Conservation (phyloP, 495 filamentous ascomycete species). For the Daldinia vernicosa region DNA sequence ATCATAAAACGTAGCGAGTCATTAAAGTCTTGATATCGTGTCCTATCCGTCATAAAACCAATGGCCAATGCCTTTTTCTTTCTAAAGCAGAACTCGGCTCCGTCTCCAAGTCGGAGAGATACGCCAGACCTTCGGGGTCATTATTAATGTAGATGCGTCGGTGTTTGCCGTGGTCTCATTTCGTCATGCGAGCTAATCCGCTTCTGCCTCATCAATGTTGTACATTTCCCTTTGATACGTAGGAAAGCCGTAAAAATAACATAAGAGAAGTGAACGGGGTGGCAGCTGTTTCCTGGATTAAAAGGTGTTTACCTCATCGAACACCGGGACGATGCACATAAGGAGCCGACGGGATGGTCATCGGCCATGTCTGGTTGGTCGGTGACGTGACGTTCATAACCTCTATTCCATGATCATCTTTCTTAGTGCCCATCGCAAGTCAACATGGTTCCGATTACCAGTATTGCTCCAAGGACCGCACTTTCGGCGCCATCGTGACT, state of each 20-base stretch:
- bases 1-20: slow-evolving; percentile 35
- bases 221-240: slow-evolving; percentile 22
- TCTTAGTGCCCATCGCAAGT: slow-evolving; percentile 60
- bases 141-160: slow-evolving; percentile 27
- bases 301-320: slow-evolving; percentile 34
- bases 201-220: slow-evolving; percentile 33
- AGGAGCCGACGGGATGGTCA: slow-evolving; percentile 27
- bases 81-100: slow-evolving; percentile 2
- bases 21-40: slow-evolving; percentile 24
- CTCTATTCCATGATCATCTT: slow-evolving; percentile 52
- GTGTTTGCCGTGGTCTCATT: slow-evolving; percentile 15
- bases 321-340: slow-evolving; percentile 29
- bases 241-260: slow-evolving; percentile 33
- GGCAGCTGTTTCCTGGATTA: slow-evolving; percentile 19
- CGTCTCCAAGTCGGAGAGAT: slow-evolving; percentile 19
- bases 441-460: slow-evolving; percentile 50
- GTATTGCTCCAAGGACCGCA: slow-evolving; percentile 76
- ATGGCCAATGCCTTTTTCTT: slow-evolving; percentile 10
- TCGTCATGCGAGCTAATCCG: slow-evolving; percentile 16
- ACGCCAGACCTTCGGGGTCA: slow-evolving; percentile 20
- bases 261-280: slow-evolving; percentile 22
- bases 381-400: background rate
- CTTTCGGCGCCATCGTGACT: slow-evolving; percentile 87
- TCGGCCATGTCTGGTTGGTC: background rate
- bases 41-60: slow-evolving; percentile 29